phyloP scores from a whole-genome alignment of 1,284 basidiomycete genomes.

The Ceratobasidium sp. region DNA sequence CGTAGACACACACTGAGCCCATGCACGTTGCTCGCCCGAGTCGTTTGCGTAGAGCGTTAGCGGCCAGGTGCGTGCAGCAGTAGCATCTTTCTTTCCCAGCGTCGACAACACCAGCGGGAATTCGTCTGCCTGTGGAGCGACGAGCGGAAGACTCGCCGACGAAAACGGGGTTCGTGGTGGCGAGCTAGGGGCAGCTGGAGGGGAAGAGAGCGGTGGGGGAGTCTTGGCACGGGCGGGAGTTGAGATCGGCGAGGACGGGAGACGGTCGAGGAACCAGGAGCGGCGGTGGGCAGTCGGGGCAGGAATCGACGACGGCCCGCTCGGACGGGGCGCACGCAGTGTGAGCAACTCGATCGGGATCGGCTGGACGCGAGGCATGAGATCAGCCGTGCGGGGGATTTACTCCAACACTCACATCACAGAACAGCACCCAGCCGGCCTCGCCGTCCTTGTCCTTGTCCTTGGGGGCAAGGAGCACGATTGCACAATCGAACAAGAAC shows the following conservation, averaged over 20 bases:
- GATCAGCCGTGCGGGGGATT: conserved; percentile 27
- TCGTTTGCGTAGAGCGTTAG: conserved; percentile 18
- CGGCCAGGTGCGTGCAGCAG: conserved; percentile 6
- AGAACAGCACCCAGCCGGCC: conserved; percentile 20
- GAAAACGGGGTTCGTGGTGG: neutral
- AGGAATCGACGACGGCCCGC: neutral
- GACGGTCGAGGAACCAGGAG: conserved; percentile 36
- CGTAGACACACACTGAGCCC: conserved; percentile 22
- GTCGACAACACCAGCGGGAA: conserved; percentile 27
- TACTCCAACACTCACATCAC: conserved; percentile 18
- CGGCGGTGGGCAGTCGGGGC: conserved; percentile 7
- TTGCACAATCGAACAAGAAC: conserved; percentile 35
- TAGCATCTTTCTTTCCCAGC: conserved; percentile 13
- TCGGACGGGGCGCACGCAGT: conserved; percentile 8
- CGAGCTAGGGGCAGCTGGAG: neutral
- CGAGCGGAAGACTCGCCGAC: neutral
- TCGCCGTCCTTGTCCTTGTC: conserved; percentile 30
- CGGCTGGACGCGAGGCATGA: conserved; percentile 1
- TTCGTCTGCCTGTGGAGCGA: neutral
- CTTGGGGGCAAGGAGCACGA: conserved; percentile 28
- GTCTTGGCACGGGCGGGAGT: conserved; percentile 31
- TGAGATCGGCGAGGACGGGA: conserved; percentile 10
- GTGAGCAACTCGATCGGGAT: conserved; percentile 37
- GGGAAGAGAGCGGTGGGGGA: conserved; percentile 11
- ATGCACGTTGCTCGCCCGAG: conserved; percentile 23